Conservation (phyloP, 2,329 filamentous ascomycete genomes). For the Beauveria sp. region DNA sequence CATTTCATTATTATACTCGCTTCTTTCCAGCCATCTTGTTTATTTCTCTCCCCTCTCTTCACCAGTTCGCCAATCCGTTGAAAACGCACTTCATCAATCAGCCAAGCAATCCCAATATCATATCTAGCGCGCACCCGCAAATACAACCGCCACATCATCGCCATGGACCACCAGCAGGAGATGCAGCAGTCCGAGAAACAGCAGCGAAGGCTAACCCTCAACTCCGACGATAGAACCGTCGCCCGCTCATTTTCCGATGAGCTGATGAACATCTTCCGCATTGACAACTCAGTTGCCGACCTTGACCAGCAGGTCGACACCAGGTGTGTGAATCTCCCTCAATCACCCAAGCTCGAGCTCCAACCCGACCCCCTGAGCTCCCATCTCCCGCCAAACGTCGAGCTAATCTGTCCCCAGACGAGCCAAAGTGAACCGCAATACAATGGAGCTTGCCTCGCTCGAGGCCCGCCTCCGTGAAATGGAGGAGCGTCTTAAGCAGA, state of each 20-base stretch:
- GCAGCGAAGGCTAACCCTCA: constrained; percentile 9
- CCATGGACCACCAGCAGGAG: constrained; percentile 1
- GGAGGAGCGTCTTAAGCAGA: constrained; percentile 61
- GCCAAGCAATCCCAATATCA: constrained; percentile 12
- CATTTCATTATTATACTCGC: constrained; percentile 9
- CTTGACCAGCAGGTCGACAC: constrained; percentile 69
- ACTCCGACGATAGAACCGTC: constrained; percentile 56
- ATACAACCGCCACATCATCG: not conserved
- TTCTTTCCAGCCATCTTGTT: not conserved
- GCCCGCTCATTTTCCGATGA: constrained; percentile 81
- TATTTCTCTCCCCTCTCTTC: not conserved
- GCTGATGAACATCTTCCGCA: constrained; percentile 81
- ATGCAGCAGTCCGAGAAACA: constrained; percentile 2
- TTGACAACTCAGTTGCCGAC: constrained; percentile 69
- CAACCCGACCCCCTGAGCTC: not conserved
- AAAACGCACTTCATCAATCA: not conserved
- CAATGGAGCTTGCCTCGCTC: constrained; percentile 75
- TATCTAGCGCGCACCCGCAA: not conserved
- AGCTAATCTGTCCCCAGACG: constrained; percentile 50
- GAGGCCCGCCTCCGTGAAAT: constrained; percentile 79
- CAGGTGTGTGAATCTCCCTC: constrained; percentile 53
- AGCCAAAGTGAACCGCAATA: constrained; percentile 65
- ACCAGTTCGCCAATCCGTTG: not conserved
- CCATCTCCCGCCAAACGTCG: not conserved
- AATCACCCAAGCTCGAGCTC: not conserved